Percentiles rank a stretch among this genome's conserved stretches.
Conservation (phyloP, 306 rosid species). For the Cicer yamashitae region DNA sequence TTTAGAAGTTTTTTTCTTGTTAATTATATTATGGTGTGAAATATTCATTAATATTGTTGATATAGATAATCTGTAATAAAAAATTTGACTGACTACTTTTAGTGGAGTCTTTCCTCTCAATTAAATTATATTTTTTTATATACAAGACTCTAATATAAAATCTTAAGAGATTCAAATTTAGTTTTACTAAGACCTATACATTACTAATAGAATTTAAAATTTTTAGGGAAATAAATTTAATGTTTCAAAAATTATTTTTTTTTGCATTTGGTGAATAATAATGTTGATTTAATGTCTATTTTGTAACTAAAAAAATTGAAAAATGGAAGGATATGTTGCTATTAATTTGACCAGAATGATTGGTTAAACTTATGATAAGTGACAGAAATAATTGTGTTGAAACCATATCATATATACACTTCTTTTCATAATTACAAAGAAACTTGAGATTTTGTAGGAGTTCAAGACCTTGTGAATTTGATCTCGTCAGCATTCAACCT, state of each 20-base stretch:
- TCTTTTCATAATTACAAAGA: constrained; percentile 43
- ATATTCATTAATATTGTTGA: too few relatives aligned
- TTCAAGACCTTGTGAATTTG: constrained; percentile 37
- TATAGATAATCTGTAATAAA: too few relatives aligned
- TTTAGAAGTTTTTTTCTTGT: not conserved
- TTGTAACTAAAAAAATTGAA: not conserved
- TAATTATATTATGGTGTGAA: too few relatives aligned
- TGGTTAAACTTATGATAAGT: constrained; percentile 44
- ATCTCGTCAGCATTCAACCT: constrained; percentile 51
- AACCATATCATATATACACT: constrained; percentile 49
- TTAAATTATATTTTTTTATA: too few relatives aligned
- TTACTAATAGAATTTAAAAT: too few relatives aligned
- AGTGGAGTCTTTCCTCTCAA: too few relatives aligned
- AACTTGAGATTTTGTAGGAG: constrained; percentile 45
- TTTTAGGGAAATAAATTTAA: not conserved
- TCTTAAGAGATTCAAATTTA: too few relatives aligned
- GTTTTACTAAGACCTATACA: too few relatives aligned
- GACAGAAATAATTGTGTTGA: constrained; percentile 47
- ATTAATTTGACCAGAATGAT: constrained; percentile 48
- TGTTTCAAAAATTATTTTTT: constrained; percentile 9
- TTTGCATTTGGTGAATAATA: constrained; percentile 15
- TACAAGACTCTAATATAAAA: too few relatives aligned
- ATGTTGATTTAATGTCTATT: not conserved
- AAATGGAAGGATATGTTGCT: constrained; percentile 31
- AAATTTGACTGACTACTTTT: too few relatives aligned